Evolutionary conservation across 495 filamentous ascomycete genomes (phyloP).

Genomic region (Hypoxylon rickii): DNA sequence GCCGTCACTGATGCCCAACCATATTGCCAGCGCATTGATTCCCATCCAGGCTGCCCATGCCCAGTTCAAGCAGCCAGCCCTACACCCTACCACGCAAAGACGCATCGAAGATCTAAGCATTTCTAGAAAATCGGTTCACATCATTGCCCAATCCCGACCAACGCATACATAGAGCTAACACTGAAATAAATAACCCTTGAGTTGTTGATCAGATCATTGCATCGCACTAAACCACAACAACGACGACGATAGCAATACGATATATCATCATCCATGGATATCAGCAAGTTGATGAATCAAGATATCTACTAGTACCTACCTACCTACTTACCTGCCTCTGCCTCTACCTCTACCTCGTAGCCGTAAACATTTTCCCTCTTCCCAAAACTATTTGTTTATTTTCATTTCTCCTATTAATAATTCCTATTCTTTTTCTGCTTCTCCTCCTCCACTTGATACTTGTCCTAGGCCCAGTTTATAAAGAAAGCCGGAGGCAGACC

Average conservation of each 20-base stretch:
- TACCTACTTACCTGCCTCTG: too few species aligned
- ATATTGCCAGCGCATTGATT: conserved; percentile 43
- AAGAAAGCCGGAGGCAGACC: too few species aligned
- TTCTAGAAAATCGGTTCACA: conserved; percentile 33
- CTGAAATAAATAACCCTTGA: conserved; percentile 16
- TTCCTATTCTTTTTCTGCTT: not conserved
- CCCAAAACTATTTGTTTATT: too few species aligned
- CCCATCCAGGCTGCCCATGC: conserved; percentile 32
- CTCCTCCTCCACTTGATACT: not conserved
- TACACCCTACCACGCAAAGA: conserved; percentile 35
- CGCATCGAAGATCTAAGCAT: conserved; percentile 32
- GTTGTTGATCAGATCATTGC: conserved; percentile 28
- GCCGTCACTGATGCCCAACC: conserved; percentile 45
- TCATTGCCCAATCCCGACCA: conserved; percentile 36
- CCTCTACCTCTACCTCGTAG: too few species aligned
- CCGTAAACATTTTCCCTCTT: too few species aligned
- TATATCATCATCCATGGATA: too few species aligned
- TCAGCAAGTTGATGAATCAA: too few species aligned
- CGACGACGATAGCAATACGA: too few species aligned
- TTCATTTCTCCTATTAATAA: too few species aligned
- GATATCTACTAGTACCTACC: too few species aligned
- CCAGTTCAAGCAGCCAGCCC: conserved; percentile 32
- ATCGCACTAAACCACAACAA: conserved; percentile 9
- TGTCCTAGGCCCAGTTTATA: too few species aligned
- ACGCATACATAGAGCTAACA: conserved; percentile 26